Evolutionary conservation across 768 basidiomycete genomes (phyloP).

Genomic region (Nidularia pulvinata): DNA sequence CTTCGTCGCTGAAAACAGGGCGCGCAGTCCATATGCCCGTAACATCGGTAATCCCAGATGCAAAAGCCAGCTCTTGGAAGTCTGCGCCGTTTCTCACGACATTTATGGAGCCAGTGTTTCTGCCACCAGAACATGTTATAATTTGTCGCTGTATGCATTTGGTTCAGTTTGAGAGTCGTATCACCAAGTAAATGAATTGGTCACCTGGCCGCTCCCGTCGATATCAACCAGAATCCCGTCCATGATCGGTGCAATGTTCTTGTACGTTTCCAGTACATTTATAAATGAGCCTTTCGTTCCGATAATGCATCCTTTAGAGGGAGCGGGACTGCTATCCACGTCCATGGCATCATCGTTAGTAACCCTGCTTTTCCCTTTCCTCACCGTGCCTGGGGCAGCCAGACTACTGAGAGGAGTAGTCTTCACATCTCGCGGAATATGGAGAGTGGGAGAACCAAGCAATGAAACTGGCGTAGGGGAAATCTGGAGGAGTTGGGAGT

Average conservation of each 20-base stretch:
- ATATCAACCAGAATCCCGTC: constrained; percentile 79
- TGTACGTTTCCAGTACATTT: constrained; percentile 60
- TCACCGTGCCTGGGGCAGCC: constrained; percentile 8
- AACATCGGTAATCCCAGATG: constrained; percentile 59
- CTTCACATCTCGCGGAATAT: constrained; percentile 47
- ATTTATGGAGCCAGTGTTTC: constrained; percentile 74
- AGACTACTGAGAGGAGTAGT: constrained; percentile 36
- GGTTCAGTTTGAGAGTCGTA: neutral
- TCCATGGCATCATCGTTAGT: constrained; percentile 30
- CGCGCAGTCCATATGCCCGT: constrained; percentile 65
- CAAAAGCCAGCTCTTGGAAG: constrained; percentile 60
- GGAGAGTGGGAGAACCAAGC: constrained; percentile 40
- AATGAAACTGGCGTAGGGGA: constrained; percentile 40
- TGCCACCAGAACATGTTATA: constrained; percentile 84
- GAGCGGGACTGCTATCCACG: constrained; percentile 18
- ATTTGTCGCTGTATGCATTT: constrained; percentile 59
- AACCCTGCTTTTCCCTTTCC: constrained; percentile 38
- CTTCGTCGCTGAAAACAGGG: constrained; percentile 34
- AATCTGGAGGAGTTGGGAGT: constrained; percentile 77
- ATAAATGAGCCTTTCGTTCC: constrained; percentile 56
- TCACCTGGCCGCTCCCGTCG: constrained; percentile 71
- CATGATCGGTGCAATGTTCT: constrained; percentile 81
- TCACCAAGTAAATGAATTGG: constrained; percentile 8
- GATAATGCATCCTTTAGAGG: constrained; percentile 44
- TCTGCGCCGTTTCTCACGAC: constrained; percentile 83